Conservation (phyloP, 805 yeast species). For the Priceomyces haplophilus region DNA sequence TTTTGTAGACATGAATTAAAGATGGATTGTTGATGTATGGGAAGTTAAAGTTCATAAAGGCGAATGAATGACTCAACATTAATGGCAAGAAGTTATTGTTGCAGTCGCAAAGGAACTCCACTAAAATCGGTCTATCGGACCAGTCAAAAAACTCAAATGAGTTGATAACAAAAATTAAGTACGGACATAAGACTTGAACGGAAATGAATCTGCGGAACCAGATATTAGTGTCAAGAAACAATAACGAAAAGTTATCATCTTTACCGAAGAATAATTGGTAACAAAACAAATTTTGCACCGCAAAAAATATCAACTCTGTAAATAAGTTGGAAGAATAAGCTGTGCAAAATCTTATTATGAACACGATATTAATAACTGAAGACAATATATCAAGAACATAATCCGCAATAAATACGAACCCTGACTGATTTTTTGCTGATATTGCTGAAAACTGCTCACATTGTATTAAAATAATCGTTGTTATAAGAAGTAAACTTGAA, state of each 20-base stretch:
- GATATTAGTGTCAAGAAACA: not conserved
- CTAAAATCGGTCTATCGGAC: not conserved
- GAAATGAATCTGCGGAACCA: slow-evolving; percentile 5
- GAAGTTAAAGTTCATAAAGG: slow-evolving; percentile 22
- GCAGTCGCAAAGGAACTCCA: slow-evolving; percentile 18
- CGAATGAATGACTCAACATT: slow-evolving; percentile 33
- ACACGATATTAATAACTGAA: slow-evolving; percentile 25
- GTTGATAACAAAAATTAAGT: slow-evolving; percentile 4
- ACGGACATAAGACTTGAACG: slow-evolving; percentile 8
- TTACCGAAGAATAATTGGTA: not conserved
- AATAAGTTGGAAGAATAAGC: slow-evolving; percentile 8
- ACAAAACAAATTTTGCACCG: slow-evolving; percentile 3
- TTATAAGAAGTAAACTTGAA: slow-evolving; percentile 9
- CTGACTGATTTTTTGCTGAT: slow-evolving; percentile 3
- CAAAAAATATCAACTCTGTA: slow-evolving; percentile 19
- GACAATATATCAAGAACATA: slow-evolving; percentile 21
- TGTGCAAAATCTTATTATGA: slow-evolving; percentile 24
- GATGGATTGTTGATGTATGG: slow-evolving; percentile 10
- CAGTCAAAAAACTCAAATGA: not conserved
- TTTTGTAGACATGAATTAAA: slow-evolving; percentile 15
- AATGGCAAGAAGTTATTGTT: slow-evolving; percentile 36
- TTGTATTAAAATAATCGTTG: slow-evolving; percentile 1
- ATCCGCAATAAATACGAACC: slow-evolving; percentile 10
- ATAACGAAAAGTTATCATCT: slow-evolving; percentile 1
- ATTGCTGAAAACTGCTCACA: slow-evolving; percentile 3